Base-by-base conservation (phyloP, 768 basidiomycete species). In the Brasilioporus rufonigricans region DNA sequence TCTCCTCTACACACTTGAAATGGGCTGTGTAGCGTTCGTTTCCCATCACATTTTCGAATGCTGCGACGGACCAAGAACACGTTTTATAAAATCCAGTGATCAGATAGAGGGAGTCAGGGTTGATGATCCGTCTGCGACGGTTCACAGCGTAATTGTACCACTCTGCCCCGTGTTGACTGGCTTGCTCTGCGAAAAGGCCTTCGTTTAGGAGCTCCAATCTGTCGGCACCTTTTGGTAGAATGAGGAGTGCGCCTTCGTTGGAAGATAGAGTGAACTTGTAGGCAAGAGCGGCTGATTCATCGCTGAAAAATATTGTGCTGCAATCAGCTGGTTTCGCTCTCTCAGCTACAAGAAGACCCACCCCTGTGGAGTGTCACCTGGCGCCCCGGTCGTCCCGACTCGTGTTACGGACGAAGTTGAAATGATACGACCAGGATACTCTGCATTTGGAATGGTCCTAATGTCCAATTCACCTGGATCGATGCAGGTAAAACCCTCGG, bases 401-500 rank as follows among this genome's bases (percentile, higher is more conserved):
- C 33, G 16, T 18, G 41, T 43, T 16, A 60, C 60, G 1, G 58
- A 56, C n/a, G 58, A 52, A 3, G 43, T 52, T 14, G 60, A 61
- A 33, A 61, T 61, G 6, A 61, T 58, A 0, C 53, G 41, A 16
- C 60, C 53, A 38, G 60, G 53, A 11, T 46, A 31, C 39, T 60
- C 58, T 16, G 60, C 60, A 12, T 49, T 33, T 7, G 60, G 58
- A 46, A 41, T 45, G 10, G 41, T n/a, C 4, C 16, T n/a, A 13
- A 43, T 43, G 24, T 61, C 60, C 46, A 41, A 36, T 32, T 35
- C 45, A n/a, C 53, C 4, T 1, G 60, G 59, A 7, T 27, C 3
- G 31, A 74, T 29, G 0, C 62, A 68, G 5, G 44, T 48, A 52
- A 73, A 73, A 10, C 57, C 56, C 3, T 57, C 60, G 4, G 74